Percentiles rank a stretch among this genome's conserved stretches.
phyloP scores from a whole-genome alignment of 164 flowering plant species.

The Liriodendron chinense region DNA sequence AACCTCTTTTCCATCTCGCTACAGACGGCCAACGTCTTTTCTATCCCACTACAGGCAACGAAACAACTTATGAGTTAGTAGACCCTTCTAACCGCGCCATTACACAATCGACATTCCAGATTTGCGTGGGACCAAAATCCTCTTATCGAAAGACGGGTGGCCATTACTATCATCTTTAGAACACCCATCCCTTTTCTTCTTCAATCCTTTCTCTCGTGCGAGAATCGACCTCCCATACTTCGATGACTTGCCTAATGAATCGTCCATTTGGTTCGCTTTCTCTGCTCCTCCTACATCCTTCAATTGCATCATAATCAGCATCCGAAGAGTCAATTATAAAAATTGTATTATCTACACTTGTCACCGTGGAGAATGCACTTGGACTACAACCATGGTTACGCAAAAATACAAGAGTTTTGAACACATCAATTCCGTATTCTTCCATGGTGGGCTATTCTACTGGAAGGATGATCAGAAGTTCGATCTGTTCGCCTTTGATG shows the following conservation, averaged over 20 bases:
- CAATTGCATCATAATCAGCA: neutral
- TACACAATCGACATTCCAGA: neutral
- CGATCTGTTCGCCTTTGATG: no score
- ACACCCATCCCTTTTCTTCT: neutral
- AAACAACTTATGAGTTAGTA: neutral
- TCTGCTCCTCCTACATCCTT: neutral
- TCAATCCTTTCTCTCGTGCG: neutral
- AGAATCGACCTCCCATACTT: neutral
- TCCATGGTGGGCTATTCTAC: no score
- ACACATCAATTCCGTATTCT: no score
- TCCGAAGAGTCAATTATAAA: no score
- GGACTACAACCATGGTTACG: no score
- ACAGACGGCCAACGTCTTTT: no score
- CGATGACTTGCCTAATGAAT: neutral
- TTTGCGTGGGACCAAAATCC: neutral
- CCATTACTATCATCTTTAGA: neutral
- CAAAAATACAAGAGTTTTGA: no score
- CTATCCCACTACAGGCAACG: neutral
- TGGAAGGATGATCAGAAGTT: no score
- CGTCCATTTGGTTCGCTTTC: neutral
- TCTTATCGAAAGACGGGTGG: neutral
- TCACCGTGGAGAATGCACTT: no score
- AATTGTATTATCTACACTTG: no score
- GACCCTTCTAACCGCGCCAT: neutral
- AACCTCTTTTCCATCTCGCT: no score